Percentiles rank a stretch among this genome's conserved stretches.
Evolutionary conservation across 2,329 filamentous ascomycete genomes (phyloP).

Genomic region (Aureobasidium vineae): DNA sequence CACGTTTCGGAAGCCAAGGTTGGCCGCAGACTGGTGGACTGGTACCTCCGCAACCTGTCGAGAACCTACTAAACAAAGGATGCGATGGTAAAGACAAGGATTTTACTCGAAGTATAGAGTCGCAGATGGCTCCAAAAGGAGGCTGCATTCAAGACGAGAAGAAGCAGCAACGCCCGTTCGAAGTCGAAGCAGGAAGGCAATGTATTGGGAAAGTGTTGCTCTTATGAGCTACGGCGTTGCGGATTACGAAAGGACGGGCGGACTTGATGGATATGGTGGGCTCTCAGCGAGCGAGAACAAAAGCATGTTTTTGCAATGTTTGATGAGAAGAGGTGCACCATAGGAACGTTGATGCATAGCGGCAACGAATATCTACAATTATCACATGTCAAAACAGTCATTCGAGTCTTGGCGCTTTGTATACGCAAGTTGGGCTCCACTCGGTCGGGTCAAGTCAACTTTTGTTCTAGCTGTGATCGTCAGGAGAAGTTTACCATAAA

Average conservation of each 20-base stretch:
- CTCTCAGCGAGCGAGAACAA: neutral
- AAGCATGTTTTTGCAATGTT: constrained; percentile 19
- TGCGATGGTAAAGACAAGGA: neutral
- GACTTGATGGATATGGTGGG: neutral
- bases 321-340: neutral
- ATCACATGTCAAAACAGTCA: constrained; percentile 19
- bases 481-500: neutral
- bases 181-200: constrained; percentile 27
- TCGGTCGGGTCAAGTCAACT: neutral
- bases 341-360: constrained; percentile 8
- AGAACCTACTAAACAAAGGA: constrained; percentile 69
- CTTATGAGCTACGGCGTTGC: neutral
- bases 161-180: constrained; percentile 15
- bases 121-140: neutral
- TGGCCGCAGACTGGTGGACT: constrained; percentile 93
- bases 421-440: neutral
- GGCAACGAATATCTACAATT: constrained; percentile 18
- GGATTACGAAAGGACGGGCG: constrained; percentile 17
- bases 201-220: constrained; percentile 18
- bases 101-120: neutral
- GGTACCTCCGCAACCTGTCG: constrained; percentile 96
- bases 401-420: constrained; percentile 5
- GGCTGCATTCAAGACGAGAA: neutral
- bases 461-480: neutral
- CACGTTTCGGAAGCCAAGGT: constrained; percentile 99